Evolutionary conservation across 2,329 filamentous ascomycete species (phyloP), one percentile per base, ranked within the genome.

Genomic region (Ophiostoma angusticollis): DNA sequence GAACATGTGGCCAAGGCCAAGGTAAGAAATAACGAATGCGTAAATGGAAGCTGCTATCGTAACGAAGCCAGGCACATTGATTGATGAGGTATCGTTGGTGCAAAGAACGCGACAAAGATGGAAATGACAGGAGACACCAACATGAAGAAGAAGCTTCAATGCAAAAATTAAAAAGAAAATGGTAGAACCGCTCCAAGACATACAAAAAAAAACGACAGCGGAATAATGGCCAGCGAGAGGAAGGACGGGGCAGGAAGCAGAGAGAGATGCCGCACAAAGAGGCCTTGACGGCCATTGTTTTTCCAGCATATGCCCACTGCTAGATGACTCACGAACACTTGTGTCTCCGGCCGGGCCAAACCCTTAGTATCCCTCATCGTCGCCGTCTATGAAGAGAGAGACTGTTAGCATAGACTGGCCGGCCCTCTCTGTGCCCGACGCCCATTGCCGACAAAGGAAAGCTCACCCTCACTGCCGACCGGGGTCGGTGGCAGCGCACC

Each of bases 401-500:
- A 57, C n/a, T 56, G 61, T 64, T 58, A 64, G 61, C 54, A 59
- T 53, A n/a, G n/a, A n/a, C n/a, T n/a, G n/a, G n/a, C n/a, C 51
- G 53, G 46, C 45, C 48, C 41, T 37, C 48, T 47, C 28, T 36
- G 17, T 12, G 25, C 17, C 14, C 21, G 2, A 31, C 25, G 14
- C 13, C 14, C 9, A 12, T 9, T 6, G 6, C 9, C 3, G 14
- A 4, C 4, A 27, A 17, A 28, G 40, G 37, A 27, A 19, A 12
- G 34, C 44, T 74, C 67, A 74, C 71, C 70, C 72, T 76, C 72
- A 62, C 71, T 74, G 57, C 66, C 69, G 49, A 68, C 69, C 35
- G 72, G 72, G 37, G 70, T 75, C 39, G 71, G 70, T 52, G 71
- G 72, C 65, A 75, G 70, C 49, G 68, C 69, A 44, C 70, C 72